Evolutionary conservation across 2,329 filamentous ascomycete species (phyloP).

Genomic region (Byssoonygena ceratinophila): DNA sequence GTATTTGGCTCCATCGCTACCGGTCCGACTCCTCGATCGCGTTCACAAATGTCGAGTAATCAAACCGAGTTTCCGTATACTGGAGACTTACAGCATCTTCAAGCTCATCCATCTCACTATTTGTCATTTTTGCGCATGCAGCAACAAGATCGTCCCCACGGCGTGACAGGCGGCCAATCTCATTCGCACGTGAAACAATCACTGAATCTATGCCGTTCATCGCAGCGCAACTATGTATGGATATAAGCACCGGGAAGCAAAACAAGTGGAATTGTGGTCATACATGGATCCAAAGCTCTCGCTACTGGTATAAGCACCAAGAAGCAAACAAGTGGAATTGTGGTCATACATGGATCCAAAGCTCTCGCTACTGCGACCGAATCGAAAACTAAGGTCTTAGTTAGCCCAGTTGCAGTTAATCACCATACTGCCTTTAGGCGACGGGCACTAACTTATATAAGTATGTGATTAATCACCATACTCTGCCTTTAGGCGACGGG

Average conservation of each 20-base stretch:
- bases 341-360: constrained; percentile 59
- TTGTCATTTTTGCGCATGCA: constrained; percentile 57
- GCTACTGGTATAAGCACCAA: too few relatives aligned
- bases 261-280: constrained; percentile 8
- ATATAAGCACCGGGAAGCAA: background rate
- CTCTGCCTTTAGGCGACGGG: too few relatives aligned
- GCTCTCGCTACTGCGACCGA: constrained; percentile 64
- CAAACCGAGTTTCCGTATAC: background rate
- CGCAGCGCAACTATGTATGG: constrained; percentile 55
- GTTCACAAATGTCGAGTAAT: background rate
- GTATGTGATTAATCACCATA: too few relatives aligned
- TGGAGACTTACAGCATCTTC: constrained; percentile 48
- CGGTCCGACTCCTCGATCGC: background rate
- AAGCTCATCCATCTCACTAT: constrained; percentile 55
- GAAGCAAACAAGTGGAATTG: background rate
- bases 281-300: constrained; percentile 72
- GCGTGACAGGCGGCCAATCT: constrained; percentile 56
- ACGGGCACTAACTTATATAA: constrained; percentile 47
- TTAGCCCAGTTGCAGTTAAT: background rate
- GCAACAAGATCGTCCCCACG: constrained; percentile 66
- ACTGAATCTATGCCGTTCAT: constrained; percentile 69
- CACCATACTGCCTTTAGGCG: too few relatives aligned
- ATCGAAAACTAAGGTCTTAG: constrained; percentile 34
- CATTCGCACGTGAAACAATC: constrained; percentile 65
- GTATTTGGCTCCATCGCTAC: background rate